These are phyloP conservation scores for Mycena albidolilacea DNA, from an alignment of 768 basidiomycete species.

Conservation along the genomic window DNA sequence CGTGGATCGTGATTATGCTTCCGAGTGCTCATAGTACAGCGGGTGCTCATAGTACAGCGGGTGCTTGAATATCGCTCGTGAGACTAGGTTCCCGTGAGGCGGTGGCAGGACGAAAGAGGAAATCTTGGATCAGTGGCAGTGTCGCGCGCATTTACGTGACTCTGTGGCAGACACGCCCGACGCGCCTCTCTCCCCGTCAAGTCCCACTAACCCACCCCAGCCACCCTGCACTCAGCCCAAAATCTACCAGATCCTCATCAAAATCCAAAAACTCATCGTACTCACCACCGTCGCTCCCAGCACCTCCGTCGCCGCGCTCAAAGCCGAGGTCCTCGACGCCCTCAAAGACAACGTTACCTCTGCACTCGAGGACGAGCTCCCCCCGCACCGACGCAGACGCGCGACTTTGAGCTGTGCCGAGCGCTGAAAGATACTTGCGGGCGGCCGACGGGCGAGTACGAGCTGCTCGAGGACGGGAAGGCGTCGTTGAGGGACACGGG, in stretches of 20 bases:
- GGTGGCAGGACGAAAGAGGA: background rate
- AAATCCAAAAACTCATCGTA: constrained; percentile 80
- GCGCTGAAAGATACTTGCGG: too few species aligned
- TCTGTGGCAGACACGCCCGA: background rate
- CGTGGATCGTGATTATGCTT: too few species aligned
- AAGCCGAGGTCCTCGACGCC: constrained; percentile 75
- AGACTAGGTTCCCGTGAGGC: background rate
- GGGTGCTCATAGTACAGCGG: too few species aligned
- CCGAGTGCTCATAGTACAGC: too few species aligned
- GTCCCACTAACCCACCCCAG: constrained; percentile 47
- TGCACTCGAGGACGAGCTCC: too few species aligned
- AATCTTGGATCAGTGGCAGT: too few species aligned
- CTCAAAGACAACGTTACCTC: constrained; percentile 17
- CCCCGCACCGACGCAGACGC: too few species aligned
- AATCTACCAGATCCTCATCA: constrained; percentile 77
- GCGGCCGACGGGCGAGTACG: too few species aligned
- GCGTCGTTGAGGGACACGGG: too few species aligned
- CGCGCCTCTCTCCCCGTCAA: background rate
- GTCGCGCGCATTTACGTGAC: background rate
- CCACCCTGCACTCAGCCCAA: constrained; percentile 71
- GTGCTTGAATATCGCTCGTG: too few species aligned
- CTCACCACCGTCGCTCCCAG: constrained; percentile 70
- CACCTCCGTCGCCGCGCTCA: constrained; percentile 70
- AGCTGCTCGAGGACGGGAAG: too few species aligned
- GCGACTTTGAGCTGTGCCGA: too few species aligned